These are phyloP conservation scores for Fusarium chaquense DNA, from an alignment of 2,329 filamentous ascomycete genomes.

Conservation along the genomic window DNA sequence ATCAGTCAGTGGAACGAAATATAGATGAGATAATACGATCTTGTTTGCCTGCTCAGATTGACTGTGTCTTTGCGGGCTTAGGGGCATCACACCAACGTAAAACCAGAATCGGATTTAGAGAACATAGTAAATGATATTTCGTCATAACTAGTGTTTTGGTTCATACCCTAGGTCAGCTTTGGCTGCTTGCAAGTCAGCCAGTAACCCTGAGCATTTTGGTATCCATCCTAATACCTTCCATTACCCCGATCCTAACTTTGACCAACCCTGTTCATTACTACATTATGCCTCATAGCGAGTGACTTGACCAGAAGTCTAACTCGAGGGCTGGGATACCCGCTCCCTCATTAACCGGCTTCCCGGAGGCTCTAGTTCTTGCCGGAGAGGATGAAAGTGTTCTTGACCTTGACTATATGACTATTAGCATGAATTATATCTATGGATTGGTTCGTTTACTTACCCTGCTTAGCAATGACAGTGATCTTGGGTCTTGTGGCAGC, in stretches of 20 bases:
- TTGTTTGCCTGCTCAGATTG: too few species aligned
- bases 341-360: slow-evolving; percentile 9
- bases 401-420: slow-evolving; percentile 15
- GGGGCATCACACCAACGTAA: background rate
- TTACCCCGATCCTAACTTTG: background rate
- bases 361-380: slow-evolving; percentile 6
- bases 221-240: background rate
- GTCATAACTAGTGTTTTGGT: background rate
- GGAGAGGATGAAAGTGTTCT: slow-evolving; percentile 1
- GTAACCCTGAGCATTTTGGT: background rate
- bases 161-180: background rate
- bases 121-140: background rate
- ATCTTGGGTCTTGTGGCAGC: slow-evolving; percentile 47
- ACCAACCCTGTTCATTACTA: slow-evolving; percentile 5
- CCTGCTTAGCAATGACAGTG: slow-evolving; percentile 44
- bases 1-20: too few species aligned
- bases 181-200: slow-evolving; percentile 11
- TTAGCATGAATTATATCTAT: background rate
- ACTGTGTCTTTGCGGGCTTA: background rate
- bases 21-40: background rate
- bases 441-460: slow-evolving; percentile 16
- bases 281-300: slow-evolving; percentile 3
- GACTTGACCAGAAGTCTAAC: slow-evolving; percentile 22
- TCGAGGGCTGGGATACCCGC: slow-evolving; percentile 28
- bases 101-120: too few species aligned